These are phyloP conservation scores for Neocucurbitaria cava DNA, from an alignment of 2,329 filamentous ascomycete genomes.

Conservation along the genomic window DNA sequence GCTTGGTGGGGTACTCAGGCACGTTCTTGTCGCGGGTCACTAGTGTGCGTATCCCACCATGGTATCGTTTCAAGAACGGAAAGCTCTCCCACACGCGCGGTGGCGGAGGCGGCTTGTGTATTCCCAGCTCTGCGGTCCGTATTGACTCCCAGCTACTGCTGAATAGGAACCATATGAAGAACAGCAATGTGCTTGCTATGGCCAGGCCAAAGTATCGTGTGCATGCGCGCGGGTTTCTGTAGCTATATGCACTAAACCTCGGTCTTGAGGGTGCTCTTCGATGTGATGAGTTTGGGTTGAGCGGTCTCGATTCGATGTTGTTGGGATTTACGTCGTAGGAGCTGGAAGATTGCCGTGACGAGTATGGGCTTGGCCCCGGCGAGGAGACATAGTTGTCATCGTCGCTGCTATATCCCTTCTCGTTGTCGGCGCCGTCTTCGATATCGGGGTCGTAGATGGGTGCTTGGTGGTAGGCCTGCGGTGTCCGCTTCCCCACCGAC, in stretches of 20 bases:
- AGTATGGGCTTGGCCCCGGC: constrained; percentile 54
- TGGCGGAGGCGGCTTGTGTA: constrained; percentile 66
- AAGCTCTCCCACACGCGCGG: constrained; percentile 87
- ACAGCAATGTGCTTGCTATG: constrained; percentile 70
- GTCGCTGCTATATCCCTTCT: constrained; percentile 50
- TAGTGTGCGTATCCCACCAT: constrained; percentile 81
- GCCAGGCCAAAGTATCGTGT: constrained; percentile 79
- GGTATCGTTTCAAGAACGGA: constrained; percentile 84
- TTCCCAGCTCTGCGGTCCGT: constrained; percentile 62
- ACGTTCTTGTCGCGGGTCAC: constrained; percentile 70
- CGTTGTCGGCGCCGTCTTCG: constrained; percentile 44
- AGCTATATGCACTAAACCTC: constrained; percentile 53
- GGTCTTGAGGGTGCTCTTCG: constrained; percentile 32
- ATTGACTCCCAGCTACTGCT: constrained; percentile 77
- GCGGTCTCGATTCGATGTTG: constrained; percentile 30
- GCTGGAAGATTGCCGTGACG: constrained; percentile 60
- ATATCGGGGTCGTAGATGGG: constrained; percentile 38
- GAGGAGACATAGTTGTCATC: constrained; percentile 45
- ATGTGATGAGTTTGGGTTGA: constrained; percentile 23
- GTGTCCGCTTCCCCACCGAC: constrained; percentile 47
- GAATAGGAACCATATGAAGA: constrained; percentile 79
- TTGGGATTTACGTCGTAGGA: constrained; percentile 40
- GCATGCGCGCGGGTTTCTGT: constrained; percentile 74
- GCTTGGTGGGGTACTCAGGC: constrained; percentile 80
- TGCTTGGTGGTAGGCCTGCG: constrained; percentile 40